Evolutionary conservation across 257 asterid species (phyloP).

Genomic region (Solanum virginianum): DNA sequence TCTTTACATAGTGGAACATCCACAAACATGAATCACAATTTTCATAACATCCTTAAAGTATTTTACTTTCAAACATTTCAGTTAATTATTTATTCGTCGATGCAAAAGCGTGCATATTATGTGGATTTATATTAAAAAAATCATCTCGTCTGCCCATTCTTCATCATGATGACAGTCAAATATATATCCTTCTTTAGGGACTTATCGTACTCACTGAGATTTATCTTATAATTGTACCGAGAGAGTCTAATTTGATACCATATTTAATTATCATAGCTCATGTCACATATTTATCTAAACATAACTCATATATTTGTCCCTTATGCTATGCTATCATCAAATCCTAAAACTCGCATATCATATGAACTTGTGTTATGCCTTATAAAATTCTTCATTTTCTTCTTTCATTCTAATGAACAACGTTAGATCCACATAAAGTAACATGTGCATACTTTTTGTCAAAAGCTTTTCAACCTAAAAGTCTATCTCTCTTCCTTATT

Average conservation of each 20-base stretch:
- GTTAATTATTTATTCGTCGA: neutral
- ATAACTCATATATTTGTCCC: neutral
- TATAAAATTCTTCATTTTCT: neutral
- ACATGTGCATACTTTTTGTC: neutral
- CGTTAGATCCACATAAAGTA: accelerated
- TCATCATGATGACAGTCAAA: neutral
- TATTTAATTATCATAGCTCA: neutral
- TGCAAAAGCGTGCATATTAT: too few species aligned
- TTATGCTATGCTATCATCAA: accelerated
- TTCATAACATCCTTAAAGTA: neutral
- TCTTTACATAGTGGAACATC: too few species aligned
- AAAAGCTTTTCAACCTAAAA: neutral
- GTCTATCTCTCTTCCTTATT: neutral
- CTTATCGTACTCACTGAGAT: neutral
- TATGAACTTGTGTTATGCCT: neutral
- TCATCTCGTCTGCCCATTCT: neutral
- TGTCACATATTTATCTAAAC: neutral
- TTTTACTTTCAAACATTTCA: neutral
- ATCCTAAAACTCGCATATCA: accelerated
- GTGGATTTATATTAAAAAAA: neutral
- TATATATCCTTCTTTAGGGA: neutral
- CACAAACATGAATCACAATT: too few species aligned
- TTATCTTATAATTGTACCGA: neutral
- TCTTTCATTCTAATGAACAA: too few species aligned
- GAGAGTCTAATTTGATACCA: neutral